A percentile compares a stretch with the other conserved stretches of the same genome.
Conservation (phyloP, 345 rosid genomes). For the Eucalyptus erythrocorys region DNA sequence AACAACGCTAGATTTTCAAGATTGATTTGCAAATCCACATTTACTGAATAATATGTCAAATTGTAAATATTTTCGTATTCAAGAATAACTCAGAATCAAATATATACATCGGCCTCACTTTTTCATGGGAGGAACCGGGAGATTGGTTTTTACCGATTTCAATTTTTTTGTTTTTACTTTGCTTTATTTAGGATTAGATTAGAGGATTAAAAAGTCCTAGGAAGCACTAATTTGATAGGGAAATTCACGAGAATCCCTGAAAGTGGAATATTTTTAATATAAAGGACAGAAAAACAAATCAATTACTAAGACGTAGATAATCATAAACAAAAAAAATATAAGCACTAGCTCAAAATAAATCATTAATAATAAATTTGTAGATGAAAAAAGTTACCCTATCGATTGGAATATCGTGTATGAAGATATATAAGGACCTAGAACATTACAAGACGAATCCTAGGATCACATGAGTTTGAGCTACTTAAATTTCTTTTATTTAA, state of each 20-base stretch:
- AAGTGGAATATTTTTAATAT: not conserved
- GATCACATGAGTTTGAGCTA: not conserved
- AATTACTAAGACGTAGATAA: too few relatives aligned
- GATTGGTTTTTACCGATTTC: too few relatives aligned
- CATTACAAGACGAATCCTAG: rapidly evolving
- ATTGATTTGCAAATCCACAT: not conserved
- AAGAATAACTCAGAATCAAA: not conserved
- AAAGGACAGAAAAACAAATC: too few relatives aligned
- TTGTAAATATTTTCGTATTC: not conserved
- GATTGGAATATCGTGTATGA: rapidly evolving
- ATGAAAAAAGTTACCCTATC: not conserved
- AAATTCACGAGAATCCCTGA: not conserved
- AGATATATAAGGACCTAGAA: not conserved
- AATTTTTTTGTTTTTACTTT: too few relatives aligned
- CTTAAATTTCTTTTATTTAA: too few relatives aligned
- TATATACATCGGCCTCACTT: too few relatives aligned
- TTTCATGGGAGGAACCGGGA: too few relatives aligned
- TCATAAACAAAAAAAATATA: not conserved
- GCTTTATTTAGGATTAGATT: too few relatives aligned
- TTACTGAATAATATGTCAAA: not conserved
- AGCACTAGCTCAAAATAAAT: not conserved
- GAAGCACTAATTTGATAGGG: too few relatives aligned
- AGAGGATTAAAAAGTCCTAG: too few relatives aligned
- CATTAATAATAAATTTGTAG: too few relatives aligned
- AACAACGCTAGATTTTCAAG: not conserved